Percentiles rank a stretch among this genome's conserved stretches.
Conservation (phyloP, 2,329 filamentous ascomycete species). For the Fusarium algeriense region DNA sequence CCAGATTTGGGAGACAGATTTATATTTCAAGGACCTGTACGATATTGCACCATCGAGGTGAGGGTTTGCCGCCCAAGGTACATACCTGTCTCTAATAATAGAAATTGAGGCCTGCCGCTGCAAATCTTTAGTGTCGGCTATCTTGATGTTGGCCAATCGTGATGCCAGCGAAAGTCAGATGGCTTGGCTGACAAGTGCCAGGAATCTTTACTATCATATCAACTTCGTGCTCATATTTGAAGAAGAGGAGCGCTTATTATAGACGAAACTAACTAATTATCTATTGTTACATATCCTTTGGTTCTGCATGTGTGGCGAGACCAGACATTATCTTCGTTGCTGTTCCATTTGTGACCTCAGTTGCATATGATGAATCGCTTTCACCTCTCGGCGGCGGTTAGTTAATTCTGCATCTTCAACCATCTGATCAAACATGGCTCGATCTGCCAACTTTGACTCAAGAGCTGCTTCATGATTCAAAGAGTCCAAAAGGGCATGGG, state of each 20-base stretch:
- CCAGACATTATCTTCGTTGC: background rate
- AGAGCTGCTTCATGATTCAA: background rate
- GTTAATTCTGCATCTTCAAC: constrained; percentile 24
- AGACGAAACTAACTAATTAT: background rate
- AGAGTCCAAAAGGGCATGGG: constrained; percentile 27
- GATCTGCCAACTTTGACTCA: constrained; percentile 18
- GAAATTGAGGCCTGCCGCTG: background rate
- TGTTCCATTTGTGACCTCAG: background rate
- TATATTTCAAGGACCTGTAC: background rate
- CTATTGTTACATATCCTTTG: background rate
- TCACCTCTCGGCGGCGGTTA: background rate
- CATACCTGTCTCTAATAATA: background rate
- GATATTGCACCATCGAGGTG: background rate
- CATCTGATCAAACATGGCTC: constrained; percentile 33
- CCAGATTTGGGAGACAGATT: background rate
- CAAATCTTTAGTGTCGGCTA: background rate
- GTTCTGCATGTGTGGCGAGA: background rate
- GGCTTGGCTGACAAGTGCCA: background rate
- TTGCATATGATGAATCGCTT: background rate
- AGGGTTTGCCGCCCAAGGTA: background rate
- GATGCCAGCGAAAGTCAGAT: background rate
- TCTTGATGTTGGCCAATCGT: background rate
- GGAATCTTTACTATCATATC: background rate
- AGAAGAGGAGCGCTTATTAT: background rate
- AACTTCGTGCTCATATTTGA: background rate